Base-by-base conservation (phyloP, 495 filamentous ascomycete species). In the Talaromyces wortmannii region DNA sequence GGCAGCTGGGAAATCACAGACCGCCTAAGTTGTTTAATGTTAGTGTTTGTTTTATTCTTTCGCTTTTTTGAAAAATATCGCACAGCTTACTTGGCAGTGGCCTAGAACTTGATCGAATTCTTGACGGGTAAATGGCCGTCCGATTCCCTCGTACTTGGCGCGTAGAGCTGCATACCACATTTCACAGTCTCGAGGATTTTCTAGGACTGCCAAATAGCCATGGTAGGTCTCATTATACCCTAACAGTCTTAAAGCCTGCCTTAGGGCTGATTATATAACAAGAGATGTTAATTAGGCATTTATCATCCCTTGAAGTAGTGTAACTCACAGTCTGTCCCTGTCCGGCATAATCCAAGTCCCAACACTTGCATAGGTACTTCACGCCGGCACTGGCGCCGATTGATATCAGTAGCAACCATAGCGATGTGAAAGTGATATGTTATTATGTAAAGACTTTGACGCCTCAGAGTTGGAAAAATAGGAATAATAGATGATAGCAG, bases 101-200 rank as follows among this genome's bases (percentile, higher is more conserved):
- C 84, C 84, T 36, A 88, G 69, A 10, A 88, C 74, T 69, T 82
- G 77, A 63, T 88, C 84, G 80, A 80, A 86, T 64, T 88, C 81
- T 63, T 80, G 78, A 30, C 79, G 75, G 52, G 76, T 79, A 66
- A 85, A 86, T n/a, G n/a, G n/a, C 52, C 78, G 73, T 45, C 81
- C 82, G 11, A 78, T 67, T 11, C 80, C 79, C 52, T 83, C 73
- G 65, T 81, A 88, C 59, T 87, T 87, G 55, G 83, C 83, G 15
- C 69, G 68, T 15, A 86, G 71, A 45, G 83, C 83, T 61, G 85
- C 80, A 63, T 78, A 76, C 84, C 84, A 87, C 67, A 83, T 81
- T 0, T 77, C 63, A 44, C 76, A 79, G 60, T 85, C 80, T 0
- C 73, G 77, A 6, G 79, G 78, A 61, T 83, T 78, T 66, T 85